These are phyloP conservation scores for Diaporthe sp. DNA, from an alignment of 2,329 filamentous ascomycete species.

Conservation along the genomic window DNA sequence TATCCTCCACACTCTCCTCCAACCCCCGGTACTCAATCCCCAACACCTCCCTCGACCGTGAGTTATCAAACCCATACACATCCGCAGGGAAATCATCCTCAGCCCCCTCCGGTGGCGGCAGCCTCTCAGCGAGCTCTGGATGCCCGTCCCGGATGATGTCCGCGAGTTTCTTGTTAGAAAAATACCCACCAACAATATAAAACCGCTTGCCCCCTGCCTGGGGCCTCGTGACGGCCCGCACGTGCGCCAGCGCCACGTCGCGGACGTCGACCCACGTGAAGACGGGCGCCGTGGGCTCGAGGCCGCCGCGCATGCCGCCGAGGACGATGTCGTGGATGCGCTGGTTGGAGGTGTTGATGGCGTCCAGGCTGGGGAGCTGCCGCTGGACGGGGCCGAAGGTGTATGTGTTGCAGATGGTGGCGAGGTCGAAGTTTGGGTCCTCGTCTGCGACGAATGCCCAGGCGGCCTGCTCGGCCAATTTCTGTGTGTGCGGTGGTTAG, in stretches of 20 bases:
- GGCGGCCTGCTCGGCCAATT: conserved; percentile 75
- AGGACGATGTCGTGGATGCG: conserved; percentile 74
- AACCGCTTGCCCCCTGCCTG: conserved; percentile 57
- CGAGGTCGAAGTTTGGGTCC: conserved; percentile 70
- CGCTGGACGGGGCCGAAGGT: conserved; percentile 76
- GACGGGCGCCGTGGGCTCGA: conserved; percentile 52
- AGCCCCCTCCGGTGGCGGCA: conserved; percentile 52
- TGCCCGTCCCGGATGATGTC: conserved; percentile 61
- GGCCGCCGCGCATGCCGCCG: conserved; percentile 70
- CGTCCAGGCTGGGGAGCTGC: conserved; percentile 73
- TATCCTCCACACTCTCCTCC: conserved; percentile 72
- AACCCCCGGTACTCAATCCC: conserved; percentile 72
- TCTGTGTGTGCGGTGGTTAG: conserved; percentile 41
- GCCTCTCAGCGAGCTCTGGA: conserved; percentile 60
- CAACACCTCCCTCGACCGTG: conserved; percentile 66
- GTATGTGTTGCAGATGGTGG: conserved; percentile 73
- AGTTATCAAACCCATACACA: conserved; percentile 70
- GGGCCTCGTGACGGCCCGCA: conserved; percentile 7
- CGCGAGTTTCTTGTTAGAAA: conserved; percentile 60
- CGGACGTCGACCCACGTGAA: conserved; percentile 48
- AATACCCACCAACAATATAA: conserved; percentile 63
- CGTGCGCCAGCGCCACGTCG: conserved; percentile 37
- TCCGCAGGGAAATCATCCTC: conserved; percentile 56
- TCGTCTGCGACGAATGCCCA: conserved; percentile 74
- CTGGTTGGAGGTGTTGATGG: conserved; percentile 81